These are phyloP conservation scores for Erodium maritimum DNA, from an alignment of 345 rosid genomes.

Conservation along the genomic window DNA sequence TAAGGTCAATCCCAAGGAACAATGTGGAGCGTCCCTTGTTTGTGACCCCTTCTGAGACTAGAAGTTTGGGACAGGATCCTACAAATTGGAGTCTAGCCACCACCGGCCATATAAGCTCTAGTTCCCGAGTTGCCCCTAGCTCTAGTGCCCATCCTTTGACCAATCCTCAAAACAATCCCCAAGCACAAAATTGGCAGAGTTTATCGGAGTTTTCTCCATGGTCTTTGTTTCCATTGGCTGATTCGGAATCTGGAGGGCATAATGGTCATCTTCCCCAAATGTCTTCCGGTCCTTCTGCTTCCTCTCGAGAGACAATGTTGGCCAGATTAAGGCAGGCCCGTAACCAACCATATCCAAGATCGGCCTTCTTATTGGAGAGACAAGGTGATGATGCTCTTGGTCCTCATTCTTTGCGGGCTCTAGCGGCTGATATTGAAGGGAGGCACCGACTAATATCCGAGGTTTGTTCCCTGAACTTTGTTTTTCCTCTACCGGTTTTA, in stretches of 20 bases:
- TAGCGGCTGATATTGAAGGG: slow-evolving; percentile 57
- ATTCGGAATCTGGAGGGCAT: slow-evolving; percentile 43
- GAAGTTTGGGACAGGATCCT: slow-evolving; percentile 53
- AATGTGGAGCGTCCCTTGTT: slow-evolving; percentile 43
- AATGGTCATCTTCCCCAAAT: slow-evolving; percentile 36
- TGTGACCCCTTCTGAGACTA: slow-evolving; percentile 34
- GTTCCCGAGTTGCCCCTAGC: slow-evolving; percentile 31
- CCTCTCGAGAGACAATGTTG: slow-evolving; percentile 38
- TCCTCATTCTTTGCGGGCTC: slow-evolving; percentile 34
- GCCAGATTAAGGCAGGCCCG: slow-evolving; percentile 31
- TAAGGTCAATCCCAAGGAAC: slow-evolving; percentile 41
- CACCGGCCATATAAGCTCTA: slow-evolving; percentile 28
- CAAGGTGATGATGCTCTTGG: slow-evolving; percentile 19
- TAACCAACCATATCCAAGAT: slow-evolving; percentile 32
- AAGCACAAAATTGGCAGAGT: slow-evolving; percentile 35
- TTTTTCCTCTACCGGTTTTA: slow-evolving; percentile 1
- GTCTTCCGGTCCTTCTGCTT: slow-evolving; percentile 44
- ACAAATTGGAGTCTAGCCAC: slow-evolving; percentile 45
- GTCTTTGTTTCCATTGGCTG: slow-evolving; percentile 57
- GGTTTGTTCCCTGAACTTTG: slow-evolving; percentile 28
- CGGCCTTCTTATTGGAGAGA: slow-evolving; percentile 35
- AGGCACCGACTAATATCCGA: slow-evolving; percentile 62
- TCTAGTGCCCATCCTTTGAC: slow-evolving; percentile 37
- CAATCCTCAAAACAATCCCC: slow-evolving; percentile 25
- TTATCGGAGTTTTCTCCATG: slow-evolving; percentile 51